Conservation (phyloP, 2,329 filamentous ascomycete species). For the Colletotrichum chlorophyti region DNA sequence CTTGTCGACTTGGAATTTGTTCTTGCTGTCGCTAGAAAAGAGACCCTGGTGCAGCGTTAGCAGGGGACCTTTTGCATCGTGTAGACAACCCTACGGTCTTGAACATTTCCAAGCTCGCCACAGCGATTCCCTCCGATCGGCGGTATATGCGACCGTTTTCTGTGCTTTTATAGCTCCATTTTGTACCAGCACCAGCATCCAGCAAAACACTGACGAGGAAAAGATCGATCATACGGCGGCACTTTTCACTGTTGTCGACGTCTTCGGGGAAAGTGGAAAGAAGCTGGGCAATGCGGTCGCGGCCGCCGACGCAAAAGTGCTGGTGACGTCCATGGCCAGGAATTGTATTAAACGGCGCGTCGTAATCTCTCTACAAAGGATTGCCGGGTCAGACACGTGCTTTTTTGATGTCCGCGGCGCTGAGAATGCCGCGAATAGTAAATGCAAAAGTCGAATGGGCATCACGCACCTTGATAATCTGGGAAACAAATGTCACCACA, state of each 20-base stretch:
- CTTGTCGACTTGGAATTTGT: constrained; percentile 91
- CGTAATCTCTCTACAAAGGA: constrained; percentile 56
- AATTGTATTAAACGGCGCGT: constrained; percentile 66
- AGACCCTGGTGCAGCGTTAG: constrained; percentile 60
- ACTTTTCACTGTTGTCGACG: constrained; percentile 76
- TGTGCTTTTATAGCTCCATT: constrained; percentile 91
- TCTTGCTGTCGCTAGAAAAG: constrained; percentile 82
- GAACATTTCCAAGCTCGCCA: constrained; percentile 86
- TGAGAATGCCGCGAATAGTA: neutral
- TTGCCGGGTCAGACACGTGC: constrained; percentile 9
- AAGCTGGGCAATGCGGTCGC: constrained; percentile 75
- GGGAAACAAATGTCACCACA: constrained; percentile 86
- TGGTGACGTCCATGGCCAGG: constrained; percentile 88
- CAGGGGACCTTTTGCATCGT: neutral
- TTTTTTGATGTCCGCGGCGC: neutral
- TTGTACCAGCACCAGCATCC: constrained; percentile 86
- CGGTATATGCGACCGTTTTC: constrained; percentile 84
- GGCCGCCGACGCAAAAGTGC: constrained; percentile 82
- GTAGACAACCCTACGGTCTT: constrained; percentile 61
- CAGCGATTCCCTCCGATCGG: constrained; percentile 87
- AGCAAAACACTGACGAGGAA: constrained; percentile 83
- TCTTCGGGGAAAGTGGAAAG: constrained; percentile 72
- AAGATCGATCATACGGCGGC: constrained; percentile 77
- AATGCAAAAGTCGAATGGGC: neutral
- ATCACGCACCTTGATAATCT: constrained; percentile 84